Conservation (phyloP, 768 basidiomycete species). For the Mycena sanguinolenta region DNA sequence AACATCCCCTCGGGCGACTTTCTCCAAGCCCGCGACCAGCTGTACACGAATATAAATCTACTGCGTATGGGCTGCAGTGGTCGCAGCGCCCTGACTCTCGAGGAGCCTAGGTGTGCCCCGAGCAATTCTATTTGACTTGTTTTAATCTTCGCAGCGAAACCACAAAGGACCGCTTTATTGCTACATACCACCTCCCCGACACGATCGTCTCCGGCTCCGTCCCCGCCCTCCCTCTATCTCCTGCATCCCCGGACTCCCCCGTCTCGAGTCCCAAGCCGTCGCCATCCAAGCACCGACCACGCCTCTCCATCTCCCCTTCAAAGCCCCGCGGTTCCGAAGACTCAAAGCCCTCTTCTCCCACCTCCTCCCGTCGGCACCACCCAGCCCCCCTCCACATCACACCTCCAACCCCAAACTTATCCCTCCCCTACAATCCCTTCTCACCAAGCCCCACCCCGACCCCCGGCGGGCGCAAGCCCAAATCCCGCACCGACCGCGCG, state of each 20-base stretch:
- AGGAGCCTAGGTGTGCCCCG: conserved; percentile 71
- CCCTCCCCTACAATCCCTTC: conserved; percentile 5
- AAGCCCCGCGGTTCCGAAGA: conserved; percentile 35
- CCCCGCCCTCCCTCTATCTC: conserved; percentile 34
- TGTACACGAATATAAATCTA: conserved; percentile 87
- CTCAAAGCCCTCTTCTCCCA: conserved; percentile 28
- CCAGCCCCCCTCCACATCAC: conserved; percentile 38
- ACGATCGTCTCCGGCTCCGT: conserved; percentile 44
- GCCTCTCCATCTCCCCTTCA: conserved; percentile 38
- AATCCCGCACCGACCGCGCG: conserved; percentile 49
- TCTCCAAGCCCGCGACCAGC: conserved; percentile 70
- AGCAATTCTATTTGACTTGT: conserved; percentile 11
- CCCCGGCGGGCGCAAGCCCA: conserved; percentile 36
- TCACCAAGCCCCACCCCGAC: conserved; percentile 30
- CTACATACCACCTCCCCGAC: conserved; percentile 74
- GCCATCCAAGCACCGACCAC: conserved; percentile 37
- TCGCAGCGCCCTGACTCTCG: conserved; percentile 80
- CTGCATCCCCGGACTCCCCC: conserved; percentile 34
- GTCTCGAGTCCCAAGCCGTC: conserved; percentile 39
- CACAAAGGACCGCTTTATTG: conserved; percentile 84
- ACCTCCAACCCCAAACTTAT: conserved; percentile 38
- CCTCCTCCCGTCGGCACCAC: conserved; percentile 39
- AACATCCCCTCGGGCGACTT: conserved; percentile 81
- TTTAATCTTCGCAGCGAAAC: conserved; percentile 65
- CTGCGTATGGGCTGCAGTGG: conserved; percentile 88